Conservation (phyloP, 78 protist species). For the Dictyostelium firmibasis region DNA sequence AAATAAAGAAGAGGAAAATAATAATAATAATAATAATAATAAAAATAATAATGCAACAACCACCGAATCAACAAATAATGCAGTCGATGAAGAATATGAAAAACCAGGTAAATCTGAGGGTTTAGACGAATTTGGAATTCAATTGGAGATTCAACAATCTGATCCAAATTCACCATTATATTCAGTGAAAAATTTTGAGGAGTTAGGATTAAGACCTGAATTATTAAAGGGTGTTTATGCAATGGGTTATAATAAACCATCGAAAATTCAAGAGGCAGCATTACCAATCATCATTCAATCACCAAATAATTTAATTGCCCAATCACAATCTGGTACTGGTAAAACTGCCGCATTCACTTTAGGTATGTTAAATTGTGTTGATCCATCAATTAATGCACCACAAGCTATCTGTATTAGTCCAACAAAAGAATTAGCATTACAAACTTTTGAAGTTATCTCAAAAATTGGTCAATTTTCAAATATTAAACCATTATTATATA, state of each 20-base stretch:
- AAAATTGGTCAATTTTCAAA: conserved; percentile 46
- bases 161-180: conserved; percentile 82
- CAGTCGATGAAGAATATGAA: background rate
- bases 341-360: conserved; percentile 95
- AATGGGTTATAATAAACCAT: conserved; percentile 85
- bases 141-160: conserved; percentile 12
- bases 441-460: conserved; percentile 33
- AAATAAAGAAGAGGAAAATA: background rate
- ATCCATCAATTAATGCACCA: conserved; percentile 5
- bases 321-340: conserved; percentile 97
- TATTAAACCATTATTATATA: conserved; percentile 37
- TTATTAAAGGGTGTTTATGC: conserved; percentile 80
- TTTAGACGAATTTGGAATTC: conserved; percentile 27
- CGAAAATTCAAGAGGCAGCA: conserved; percentile 84
- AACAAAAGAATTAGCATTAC: conserved; percentile 81
- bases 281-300: conserved; percentile 83
- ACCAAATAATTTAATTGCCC: conserved; percentile 85
- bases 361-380: conserved; percentile 83
- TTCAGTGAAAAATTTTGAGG: conserved; percentile 65
- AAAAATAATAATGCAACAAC: too few species aligned
- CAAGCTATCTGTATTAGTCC: conserved; percentile 86
- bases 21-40: background rate
- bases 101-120: conserved; percentile 25
- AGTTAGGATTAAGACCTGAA: conserved; percentile 60
- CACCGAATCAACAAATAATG: background rate